Conservation (phyloP, 1,284 basidiomycete genomes). For the Mycena citricolor region DNA sequence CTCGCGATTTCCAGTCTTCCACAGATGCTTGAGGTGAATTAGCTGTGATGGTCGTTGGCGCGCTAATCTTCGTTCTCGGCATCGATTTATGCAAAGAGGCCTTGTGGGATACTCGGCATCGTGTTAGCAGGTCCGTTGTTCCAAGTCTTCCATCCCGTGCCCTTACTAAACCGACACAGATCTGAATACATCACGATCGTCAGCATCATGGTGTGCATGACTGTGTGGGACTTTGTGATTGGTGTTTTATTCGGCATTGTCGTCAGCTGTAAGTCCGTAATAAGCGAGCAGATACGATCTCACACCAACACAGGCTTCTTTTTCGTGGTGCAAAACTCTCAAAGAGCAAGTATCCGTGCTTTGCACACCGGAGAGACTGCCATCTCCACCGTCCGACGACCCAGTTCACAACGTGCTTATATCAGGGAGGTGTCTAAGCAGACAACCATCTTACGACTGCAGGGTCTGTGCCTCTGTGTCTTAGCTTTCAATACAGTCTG, state of each 20-base stretch:
- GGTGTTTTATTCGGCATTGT: conserved; percentile 93
- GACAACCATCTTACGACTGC: conserved; percentile 86
- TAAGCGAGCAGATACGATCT: conserved; percentile 12
- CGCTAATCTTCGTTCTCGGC: conserved; percentile 93
- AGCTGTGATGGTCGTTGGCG: conserved; percentile 89
- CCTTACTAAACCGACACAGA: conserved; percentile 33
- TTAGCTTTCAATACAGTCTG: background rate
- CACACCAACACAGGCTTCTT: conserved; percentile 92
- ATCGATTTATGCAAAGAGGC: conserved; percentile 95
- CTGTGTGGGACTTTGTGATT: conserved; percentile 91
- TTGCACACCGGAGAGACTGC: conserved; percentile 78
- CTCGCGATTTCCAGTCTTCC: background rate
- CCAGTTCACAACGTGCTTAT: conserved; percentile 85
- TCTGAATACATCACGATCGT: conserved; percentile 77
- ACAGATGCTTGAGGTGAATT: conserved; percentile 13
- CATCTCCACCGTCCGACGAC: conserved; percentile 90
- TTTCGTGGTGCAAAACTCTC: conserved; percentile 94
- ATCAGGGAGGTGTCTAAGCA: conserved; percentile 90
- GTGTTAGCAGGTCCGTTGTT: conserved; percentile 73
- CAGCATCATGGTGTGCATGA: conserved; percentile 89
- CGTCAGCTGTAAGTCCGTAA: conserved; percentile 69
- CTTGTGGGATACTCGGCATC: conserved; percentile 91
- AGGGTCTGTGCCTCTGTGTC: conserved; percentile 48
- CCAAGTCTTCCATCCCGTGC: conserved; percentile 13
- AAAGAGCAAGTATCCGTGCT: conserved; percentile 77